phyloP scores from a whole-genome alignment of 148 eudicot species.

The Arctostaphylos glauca region DNA sequence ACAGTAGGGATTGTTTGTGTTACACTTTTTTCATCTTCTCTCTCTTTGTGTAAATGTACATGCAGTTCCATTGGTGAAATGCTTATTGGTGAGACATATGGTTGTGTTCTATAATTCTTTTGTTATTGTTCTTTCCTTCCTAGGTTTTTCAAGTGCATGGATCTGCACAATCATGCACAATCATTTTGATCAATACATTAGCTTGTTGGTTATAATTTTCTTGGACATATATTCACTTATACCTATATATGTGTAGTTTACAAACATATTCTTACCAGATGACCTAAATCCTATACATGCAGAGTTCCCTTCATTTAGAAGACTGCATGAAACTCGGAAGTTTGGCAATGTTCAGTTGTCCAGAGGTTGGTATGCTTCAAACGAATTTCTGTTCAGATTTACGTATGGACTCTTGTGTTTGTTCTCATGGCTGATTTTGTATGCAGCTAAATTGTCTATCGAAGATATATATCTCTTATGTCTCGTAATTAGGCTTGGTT shows the following conservation, averaged over 20 bases:
- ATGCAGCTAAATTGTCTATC: neutral
- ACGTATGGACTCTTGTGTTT: neutral
- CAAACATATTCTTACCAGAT: neutral
- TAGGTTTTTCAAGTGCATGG: neutral
- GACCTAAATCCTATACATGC: constrained; percentile 16
- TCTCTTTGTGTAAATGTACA: neutral
- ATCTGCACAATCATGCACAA: neutral
- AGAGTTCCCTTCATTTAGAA: constrained; percentile 37
- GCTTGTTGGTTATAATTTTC: neutral
- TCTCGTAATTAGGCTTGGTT: neutral
- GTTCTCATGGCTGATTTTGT: neutral
- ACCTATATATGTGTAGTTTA: neutral
- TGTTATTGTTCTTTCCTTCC: neutral
- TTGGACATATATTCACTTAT: neutral
- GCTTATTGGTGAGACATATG: neutral
- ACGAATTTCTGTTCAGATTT: neutral
- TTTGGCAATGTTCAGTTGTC: constrained; percentile 33
- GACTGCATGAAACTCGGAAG: constrained; percentile 26
- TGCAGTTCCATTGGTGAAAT: neutral
- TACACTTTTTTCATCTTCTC: neutral
- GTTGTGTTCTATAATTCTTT: neutral
- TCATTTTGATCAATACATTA: neutral
- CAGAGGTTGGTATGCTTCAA: constrained; percentile 31
- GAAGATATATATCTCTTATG: neutral
- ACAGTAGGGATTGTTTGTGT: neutral